Conservation (phyloP, 2,329 filamentous ascomycete species). For the Zymoseptoria tritici region DNA sequence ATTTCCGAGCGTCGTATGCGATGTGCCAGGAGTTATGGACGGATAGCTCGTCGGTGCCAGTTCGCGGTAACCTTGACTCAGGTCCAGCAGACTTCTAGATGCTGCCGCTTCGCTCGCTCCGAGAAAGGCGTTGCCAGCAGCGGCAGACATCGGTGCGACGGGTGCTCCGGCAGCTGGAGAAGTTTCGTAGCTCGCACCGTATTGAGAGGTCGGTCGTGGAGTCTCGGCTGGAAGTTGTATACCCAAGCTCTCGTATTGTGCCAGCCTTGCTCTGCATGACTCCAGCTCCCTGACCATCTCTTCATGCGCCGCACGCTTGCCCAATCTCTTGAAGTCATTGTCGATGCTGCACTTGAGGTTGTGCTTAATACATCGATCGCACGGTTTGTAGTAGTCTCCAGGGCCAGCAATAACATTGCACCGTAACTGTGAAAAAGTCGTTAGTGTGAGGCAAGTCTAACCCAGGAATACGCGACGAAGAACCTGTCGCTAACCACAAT, state of each 20-base stretch:
- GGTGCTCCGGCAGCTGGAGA: slow-evolving; percentile 20
- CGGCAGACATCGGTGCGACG: slow-evolving; percentile 20
- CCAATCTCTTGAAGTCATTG: slow-evolving; percentile 77
- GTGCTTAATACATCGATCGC: slow-evolving; percentile 69
- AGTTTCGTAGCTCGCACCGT: slow-evolving; percentile 18
- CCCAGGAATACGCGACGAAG: neutral
- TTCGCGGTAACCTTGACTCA: slow-evolving; percentile 33
- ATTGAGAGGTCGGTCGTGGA: slow-evolving; percentile 11
- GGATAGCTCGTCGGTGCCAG: slow-evolving; percentile 36
- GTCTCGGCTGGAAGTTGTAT: slow-evolving; percentile 21
- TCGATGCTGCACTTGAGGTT: slow-evolving; percentile 80
- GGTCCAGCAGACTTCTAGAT: slow-evolving; percentile 30
- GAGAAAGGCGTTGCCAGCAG: slow-evolving; percentile 20
- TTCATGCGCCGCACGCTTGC: slow-evolving; percentile 74
- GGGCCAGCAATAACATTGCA: slow-evolving; percentile 79
- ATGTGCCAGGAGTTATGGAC: slow-evolving; percentile 49
- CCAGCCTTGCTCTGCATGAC: slow-evolving; percentile 35
- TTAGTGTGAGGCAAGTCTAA: neutral
- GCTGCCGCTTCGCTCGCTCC: slow-evolving; percentile 33
- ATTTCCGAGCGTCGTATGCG: slow-evolving; percentile 51
- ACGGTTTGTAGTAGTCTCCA: slow-evolving; percentile 54
- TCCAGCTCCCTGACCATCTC: slow-evolving; percentile 83
- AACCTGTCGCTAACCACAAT: neutral
- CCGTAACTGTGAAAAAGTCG: slow-evolving; percentile 50
- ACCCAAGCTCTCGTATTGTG: slow-evolving; percentile 26